Conservation (phyloP, 2,329 filamentous ascomycete species). For the Phaeosphaeriaceae sp. region DNA sequence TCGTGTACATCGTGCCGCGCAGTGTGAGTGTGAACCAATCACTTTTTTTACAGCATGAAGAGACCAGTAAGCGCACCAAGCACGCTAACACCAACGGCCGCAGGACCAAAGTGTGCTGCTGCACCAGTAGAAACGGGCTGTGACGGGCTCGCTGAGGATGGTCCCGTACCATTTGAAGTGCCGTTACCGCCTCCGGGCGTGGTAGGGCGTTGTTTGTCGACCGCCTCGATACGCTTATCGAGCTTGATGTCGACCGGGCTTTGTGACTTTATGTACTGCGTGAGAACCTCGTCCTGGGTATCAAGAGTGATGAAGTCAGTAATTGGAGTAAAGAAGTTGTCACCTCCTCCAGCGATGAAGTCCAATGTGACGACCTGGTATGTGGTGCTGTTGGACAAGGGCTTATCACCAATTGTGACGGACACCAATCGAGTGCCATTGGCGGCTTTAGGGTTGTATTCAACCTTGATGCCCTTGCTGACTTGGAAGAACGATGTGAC, state of each 20-base stretch:
- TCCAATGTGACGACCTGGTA: conserved; percentile 69
- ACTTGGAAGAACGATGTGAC: conserved; percentile 69
- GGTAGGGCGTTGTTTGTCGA: conserved; percentile 27
- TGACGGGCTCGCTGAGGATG: conserved; percentile 12
- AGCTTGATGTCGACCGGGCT: conserved; percentile 60
- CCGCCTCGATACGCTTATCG: conserved; percentile 55
- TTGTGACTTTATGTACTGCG: conserved; percentile 57
- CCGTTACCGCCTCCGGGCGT: conserved; percentile 17
- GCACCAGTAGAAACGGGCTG: conserved; percentile 14
- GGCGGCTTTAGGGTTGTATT: conserved; percentile 62
- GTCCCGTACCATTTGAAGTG: conserved; percentile 24
- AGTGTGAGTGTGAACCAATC: background rate
- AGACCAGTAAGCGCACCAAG: conserved; percentile 18
- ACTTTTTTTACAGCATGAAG: conserved; percentile 16
- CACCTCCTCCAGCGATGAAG: conserved; percentile 66
- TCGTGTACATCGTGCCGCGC: background rate
- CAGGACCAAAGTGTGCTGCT: conserved; percentile 13
- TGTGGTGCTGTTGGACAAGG: conserved; percentile 55
- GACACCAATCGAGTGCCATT: conserved; percentile 61
- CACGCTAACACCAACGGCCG: conserved; percentile 10
- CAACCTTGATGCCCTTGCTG: conserved; percentile 62
- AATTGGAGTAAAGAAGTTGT: conserved; percentile 62
- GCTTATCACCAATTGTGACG: conserved; percentile 58
- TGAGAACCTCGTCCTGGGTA: conserved; percentile 62
- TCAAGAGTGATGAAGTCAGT: conserved; percentile 58